These are phyloP conservation scores for Hericium erinaceus DNA, from an alignment of 768 basidiomycete genomes.

Conservation along the genomic window DNA sequence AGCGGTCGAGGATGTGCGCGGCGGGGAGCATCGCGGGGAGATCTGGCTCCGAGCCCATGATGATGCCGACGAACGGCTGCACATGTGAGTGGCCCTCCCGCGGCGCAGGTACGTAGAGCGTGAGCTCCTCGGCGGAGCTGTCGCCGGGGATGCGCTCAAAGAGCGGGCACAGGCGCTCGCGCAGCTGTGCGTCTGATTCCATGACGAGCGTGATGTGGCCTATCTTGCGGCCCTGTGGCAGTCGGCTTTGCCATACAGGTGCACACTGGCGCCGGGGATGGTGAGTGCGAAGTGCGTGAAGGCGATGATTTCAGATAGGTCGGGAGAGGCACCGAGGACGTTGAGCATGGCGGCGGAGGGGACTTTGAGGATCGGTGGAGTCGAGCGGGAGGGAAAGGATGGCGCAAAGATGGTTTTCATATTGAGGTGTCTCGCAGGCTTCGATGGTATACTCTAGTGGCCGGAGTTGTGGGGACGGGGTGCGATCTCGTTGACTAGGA, in stretches of 20 bases:
- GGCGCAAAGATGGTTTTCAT: constrained; percentile 93
- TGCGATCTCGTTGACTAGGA: constrained; percentile 94
- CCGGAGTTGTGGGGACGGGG: constrained; percentile 98
- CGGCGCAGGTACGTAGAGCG: constrained; percentile 37
- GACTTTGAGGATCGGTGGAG: constrained; percentile 77
- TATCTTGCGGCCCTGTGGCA: constrained; percentile 91
- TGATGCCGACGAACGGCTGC: constrained; percentile 80
- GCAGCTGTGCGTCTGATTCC: constrained; percentile 66
- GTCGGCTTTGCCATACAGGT: constrained; percentile 92
- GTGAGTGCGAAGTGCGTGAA: constrained; percentile 53
- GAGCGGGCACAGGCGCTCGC: constrained; percentile 60
- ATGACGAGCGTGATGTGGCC: constrained; percentile 92
- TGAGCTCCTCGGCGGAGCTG: constrained; percentile 34
- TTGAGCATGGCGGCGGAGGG: constrained; percentile 90
- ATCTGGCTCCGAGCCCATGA: constrained; percentile 99
- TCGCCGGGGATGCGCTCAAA: constrained; percentile 53
- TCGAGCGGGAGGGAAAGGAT: constrained; percentile 88
- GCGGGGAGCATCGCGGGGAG: constrained; percentile 86
- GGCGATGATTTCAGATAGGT: constrained; percentile 47
- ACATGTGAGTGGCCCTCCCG: constrained; percentile 48
- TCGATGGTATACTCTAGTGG: constrained; percentile 86
- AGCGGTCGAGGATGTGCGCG: constrained; percentile 72
- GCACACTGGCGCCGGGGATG: constrained; percentile 69
- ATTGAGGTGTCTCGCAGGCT: constrained; percentile 93
- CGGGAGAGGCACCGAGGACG: constrained; percentile 74